A percentile compares a stretch with the other conserved stretches of the same genome.
Evolutionary conservation across 805 yeast species (phyloP).

Genomic region (Sugiyamaella marilandica): DNA sequence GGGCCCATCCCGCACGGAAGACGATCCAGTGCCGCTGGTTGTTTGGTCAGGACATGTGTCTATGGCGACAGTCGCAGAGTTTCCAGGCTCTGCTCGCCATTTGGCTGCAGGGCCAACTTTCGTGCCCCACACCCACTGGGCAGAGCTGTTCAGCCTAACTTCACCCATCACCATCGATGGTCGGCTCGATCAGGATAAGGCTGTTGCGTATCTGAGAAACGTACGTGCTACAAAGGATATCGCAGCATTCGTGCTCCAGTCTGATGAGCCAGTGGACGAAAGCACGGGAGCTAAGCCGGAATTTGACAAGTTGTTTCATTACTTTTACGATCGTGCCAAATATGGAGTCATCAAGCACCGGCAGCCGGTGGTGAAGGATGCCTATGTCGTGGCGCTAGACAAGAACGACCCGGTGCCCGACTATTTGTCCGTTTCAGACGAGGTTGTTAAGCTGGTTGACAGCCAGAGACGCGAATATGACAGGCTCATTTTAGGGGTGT

Average conservation of each 20-base stretch:
- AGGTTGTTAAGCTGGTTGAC: conserved; percentile 1
- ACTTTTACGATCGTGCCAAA: conserved; percentile 43
- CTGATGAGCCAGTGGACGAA: conserved; percentile 23
- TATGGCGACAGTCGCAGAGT: conserved; percentile 44
- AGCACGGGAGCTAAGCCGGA: conserved; percentile 21
- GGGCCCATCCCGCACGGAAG: not conserved
- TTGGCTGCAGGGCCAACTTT: conserved; percentile 30
- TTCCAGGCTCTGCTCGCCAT: conserved; percentile 39
- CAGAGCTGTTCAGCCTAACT: conserved; percentile 17
- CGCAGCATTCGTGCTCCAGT: conserved; percentile 43
- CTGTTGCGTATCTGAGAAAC: conserved; percentile 52
- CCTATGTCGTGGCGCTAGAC: conserved; percentile 48
- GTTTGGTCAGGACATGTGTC: conserved; percentile 36
- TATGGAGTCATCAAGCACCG: conserved; percentile 57
- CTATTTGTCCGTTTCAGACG: conserved; percentile 14
- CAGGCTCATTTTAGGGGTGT: conserved; percentile 14
- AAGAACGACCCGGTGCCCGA: conserved; percentile 24
- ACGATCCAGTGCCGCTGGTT: conserved; percentile 1
- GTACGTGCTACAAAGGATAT: conserved; percentile 45
- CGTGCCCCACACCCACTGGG: conserved; percentile 22
- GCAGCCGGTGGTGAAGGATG: conserved; percentile 50
- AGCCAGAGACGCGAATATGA: conserved; percentile 1
- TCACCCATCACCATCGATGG: conserved; percentile 54
- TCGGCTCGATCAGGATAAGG: conserved; percentile 49
- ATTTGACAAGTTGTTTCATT: conserved; percentile 39